Evolutionary conservation across 2,329 filamentous ascomycete species (phyloP).

Genomic region (Xylaria sp.): DNA sequence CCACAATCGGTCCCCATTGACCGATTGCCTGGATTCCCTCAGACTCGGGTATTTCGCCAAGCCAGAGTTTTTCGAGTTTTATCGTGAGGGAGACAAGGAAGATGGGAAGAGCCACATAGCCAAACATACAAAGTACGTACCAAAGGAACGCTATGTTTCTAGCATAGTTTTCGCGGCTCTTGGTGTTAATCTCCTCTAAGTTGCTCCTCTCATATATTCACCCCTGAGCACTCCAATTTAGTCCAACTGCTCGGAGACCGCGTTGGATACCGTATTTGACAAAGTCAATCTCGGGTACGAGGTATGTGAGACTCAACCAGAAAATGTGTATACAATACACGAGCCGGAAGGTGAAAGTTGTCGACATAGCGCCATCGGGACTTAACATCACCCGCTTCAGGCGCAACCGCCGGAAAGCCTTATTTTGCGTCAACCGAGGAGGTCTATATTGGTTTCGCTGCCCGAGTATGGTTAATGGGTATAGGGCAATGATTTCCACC

Average conservation of each 20-base stretch:
- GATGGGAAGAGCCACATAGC: neutral
- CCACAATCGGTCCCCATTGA: constrained; percentile 1
- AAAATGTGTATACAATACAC: neutral
- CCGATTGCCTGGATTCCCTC: neutral
- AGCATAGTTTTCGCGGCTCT: neutral
- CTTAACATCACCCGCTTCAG: neutral
- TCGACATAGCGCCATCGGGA: neutral
- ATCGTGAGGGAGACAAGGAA: neutral
- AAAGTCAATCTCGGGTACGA: neutral
- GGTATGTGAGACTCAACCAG: neutral
- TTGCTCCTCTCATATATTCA: neutral
- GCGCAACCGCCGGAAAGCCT: neutral
- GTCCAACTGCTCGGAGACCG: neutral
- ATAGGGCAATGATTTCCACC: neutral
- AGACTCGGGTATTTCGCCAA: neutral
- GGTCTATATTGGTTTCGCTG: neutral
- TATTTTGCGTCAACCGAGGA: neutral
- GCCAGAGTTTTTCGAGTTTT: neutral
- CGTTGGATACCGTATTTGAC: neutral
- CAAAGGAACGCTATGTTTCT: neutral
- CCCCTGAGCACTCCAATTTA: neutral
- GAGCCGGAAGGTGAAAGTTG: neutral
- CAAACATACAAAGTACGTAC: constrained; percentile 10
- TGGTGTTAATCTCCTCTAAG: neutral
- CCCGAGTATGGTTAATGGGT: neutral